Evolutionary conservation across 208 protist species (phyloP), one percentile per base, ranked within the genome.

Genomic region (Jaenimonas drosophilae): DNA sequence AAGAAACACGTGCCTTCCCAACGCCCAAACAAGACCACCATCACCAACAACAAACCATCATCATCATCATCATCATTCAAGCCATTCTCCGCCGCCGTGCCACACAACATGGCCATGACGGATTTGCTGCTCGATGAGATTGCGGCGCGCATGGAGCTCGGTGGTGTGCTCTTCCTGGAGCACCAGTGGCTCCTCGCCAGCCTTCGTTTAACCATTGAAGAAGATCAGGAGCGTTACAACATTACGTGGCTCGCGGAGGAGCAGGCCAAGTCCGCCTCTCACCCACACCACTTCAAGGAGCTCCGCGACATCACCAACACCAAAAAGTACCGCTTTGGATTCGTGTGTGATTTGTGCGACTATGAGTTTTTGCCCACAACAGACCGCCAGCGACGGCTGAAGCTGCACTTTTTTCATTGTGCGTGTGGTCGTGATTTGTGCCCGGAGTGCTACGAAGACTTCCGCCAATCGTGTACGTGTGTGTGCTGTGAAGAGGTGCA

Each of bases 281-380:
- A 91, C 55, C 74, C 79, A 25, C 82, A 91, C 63, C 52, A 46
- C 17, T 94, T 91, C 65, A 74, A 65, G 29, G 70, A 75, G 30
- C 51, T 75, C 29, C 43, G 41, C 16, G 41, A 66, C 17, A 54
- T 77, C n/a, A 47, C 58, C 0, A 69, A 40, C 54, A 68, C 61
- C 42, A n/a, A n/a, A n/a, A 75, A 74, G 33, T 94, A 94, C 50
- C 41, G 59, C 17, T 63, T 82, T 36, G 86, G 86, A 19, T 88
- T 88, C 49, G 77, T 88, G 17, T 94, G 86, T 53, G 86, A 94
- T 42, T 52, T 76, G 46, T 94, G 86, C 56, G 62, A 75, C 49
- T 77, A 75, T 47, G 77, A 88, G 39, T 91, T 78, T 49, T 41
- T 83, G 12, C 86, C 79, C 5, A 30, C 21, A n/a, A n/a, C n/a